These are phyloP conservation scores for Pittosporum tobira DNA, from an alignment of 129 eudicot species.

Conservation along the genomic window DNA sequence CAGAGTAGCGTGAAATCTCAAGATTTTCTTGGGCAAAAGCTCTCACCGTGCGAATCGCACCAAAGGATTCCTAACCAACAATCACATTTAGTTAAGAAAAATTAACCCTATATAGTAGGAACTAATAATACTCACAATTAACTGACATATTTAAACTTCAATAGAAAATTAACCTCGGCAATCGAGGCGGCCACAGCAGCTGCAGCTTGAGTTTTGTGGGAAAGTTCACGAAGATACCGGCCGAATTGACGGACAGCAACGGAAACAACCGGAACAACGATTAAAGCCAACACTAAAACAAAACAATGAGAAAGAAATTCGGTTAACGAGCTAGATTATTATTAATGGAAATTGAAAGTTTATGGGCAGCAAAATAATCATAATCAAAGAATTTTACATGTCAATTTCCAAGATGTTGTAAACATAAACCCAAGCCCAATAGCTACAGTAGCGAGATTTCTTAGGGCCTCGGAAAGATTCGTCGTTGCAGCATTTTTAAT, in stretches of 20 bases:
- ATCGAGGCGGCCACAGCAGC: constrained; percentile 93
- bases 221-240: constrained; percentile 80
- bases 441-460: constrained; percentile 45
- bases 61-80: constrained; percentile 69
- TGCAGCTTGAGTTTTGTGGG: constrained; percentile 93
- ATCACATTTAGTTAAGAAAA: not conserved
- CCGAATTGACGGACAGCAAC: constrained; percentile 82
- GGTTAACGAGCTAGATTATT: not conserved
- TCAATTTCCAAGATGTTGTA: constrained; percentile 88
- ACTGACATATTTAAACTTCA: not conserved
- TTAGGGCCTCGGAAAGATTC: constrained; percentile 52
- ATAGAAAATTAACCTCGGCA: constrained; percentile 60
- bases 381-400: constrained; percentile 37
- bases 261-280: constrained; percentile 73
- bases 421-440: constrained; percentile 92
- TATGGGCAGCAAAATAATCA: not conserved
- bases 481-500: constrained; percentile 66
- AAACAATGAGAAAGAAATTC: not conserved
- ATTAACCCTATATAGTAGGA: not conserved
- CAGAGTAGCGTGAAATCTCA: constrained; percentile 61
- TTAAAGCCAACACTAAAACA: constrained; percentile 65
- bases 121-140: not conserved
- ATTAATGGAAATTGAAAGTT: constrained; percentile 4
- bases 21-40: constrained; percentile 81
- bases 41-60: constrained; percentile 88